phyloP scores from a whole-genome alignment of 805 yeast genomes.

The Barnettozyma siamensis region DNA sequence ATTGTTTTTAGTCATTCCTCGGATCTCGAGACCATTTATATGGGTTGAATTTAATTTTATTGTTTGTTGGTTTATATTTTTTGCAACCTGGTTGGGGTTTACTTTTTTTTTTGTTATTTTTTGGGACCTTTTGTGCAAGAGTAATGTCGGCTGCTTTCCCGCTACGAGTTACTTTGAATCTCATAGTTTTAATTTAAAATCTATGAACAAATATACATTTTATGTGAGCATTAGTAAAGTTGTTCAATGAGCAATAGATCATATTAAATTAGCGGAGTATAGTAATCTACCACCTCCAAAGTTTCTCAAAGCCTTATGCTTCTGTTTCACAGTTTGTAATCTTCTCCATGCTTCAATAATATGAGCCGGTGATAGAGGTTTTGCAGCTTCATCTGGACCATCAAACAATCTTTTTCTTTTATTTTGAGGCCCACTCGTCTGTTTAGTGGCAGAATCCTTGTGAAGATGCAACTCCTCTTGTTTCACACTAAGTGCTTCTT shows the following conservation, averaged over 20 bases:
- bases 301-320: conserved; percentile 59
- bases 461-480: conserved; percentile 52
- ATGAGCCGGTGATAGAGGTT: conserved; percentile 74
- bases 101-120: too few species aligned
- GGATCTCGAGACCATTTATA: too few species aligned
- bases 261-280: conserved; percentile 31
- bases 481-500: conserved; percentile 80
- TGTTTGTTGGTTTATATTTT: too few species aligned
- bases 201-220: too few species aligned
- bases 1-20: background rate
- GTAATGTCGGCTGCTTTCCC: too few species aligned
- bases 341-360: conserved; percentile 87
- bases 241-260: background rate
- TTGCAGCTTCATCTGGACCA: conserved; percentile 79
- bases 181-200: too few species aligned
- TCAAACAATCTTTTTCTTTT: conserved; percentile 65
- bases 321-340: conserved; percentile 53
- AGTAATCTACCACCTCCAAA: conserved; percentile 48
- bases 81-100: too few species aligned
- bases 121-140: too few species aligned
- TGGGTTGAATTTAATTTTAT: too few species aligned
- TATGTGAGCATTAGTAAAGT: too few species aligned
- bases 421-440: conserved; percentile 34
- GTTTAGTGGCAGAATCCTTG: conserved; percentile 19
- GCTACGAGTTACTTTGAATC: too few species aligned